A percentile compares a stretch with the other conserved stretches of the same genome.
Conservation (phyloP, 2,329 filamentous ascomycete species). For the Grosmannia serpens region DNA sequence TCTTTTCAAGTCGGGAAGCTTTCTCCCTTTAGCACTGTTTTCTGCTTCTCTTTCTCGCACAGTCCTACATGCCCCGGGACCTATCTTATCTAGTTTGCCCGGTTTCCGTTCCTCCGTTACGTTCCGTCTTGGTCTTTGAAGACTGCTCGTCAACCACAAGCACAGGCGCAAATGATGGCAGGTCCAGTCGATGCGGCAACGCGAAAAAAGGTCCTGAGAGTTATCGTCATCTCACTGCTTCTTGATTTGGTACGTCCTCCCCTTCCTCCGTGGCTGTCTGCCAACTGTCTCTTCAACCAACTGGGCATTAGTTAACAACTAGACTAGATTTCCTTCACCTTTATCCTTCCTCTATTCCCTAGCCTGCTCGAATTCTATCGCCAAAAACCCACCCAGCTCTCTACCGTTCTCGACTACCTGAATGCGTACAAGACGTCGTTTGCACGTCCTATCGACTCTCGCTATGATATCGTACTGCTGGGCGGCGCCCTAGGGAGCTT, state of each 20-base stretch:
- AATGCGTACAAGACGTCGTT: conserved; percentile 95
- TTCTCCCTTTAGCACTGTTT: neutral
- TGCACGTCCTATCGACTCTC: conserved; percentile 80
- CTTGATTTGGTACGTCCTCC: conserved; percentile 64
- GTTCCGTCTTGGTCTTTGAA: neutral
- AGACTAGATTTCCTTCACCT: conserved; percentile 85
- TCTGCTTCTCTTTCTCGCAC: neutral
- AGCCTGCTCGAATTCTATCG: conserved; percentile 95
- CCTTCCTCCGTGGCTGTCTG: neutral
- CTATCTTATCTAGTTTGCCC: neutral
- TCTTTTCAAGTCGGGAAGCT: too few relatives aligned
- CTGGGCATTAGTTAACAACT: neutral
- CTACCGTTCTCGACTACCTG: conserved; percentile 67
- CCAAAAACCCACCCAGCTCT: conserved; percentile 55
- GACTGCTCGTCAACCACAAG: neutral
- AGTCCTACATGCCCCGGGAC: too few relatives aligned
- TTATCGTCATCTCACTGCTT: conserved; percentile 80
- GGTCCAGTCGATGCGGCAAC: conserved; percentile 35
- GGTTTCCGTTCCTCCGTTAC: neutral
- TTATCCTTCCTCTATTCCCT: conserved; percentile 92
- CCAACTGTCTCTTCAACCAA: neutral
- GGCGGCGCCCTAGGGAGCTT: conserved; percentile 88
- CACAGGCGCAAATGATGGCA: conserved; percentile 22
- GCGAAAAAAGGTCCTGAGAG: conserved; percentile 72
- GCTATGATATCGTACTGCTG: conserved; percentile 93